Base-by-base conservation (phyloP, 163 green algal species). In the Smithsoniella earleae region DNA sequence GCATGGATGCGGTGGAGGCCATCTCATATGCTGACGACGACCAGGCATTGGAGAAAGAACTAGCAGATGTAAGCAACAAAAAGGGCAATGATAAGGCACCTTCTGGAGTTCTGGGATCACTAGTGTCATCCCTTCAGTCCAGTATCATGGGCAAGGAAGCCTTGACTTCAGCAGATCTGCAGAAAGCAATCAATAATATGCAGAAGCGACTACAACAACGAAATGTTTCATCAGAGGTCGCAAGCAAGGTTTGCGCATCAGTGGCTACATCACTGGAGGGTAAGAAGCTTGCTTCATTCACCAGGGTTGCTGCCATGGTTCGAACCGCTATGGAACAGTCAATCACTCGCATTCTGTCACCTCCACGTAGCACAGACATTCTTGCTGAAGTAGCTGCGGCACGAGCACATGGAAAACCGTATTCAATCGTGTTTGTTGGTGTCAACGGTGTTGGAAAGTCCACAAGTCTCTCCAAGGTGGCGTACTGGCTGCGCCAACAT, bases 381-480 rank as follows among this genome's bases (percentile, higher is more conserved):
- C 76, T 95, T 74, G 78, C 82, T 0, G 85, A 90, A 66, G 82
- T 90, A n/a, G 79, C 82, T 49, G 79, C 49, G 25, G 75, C 79
- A 10, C 84, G 84, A 69, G 74, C 77, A 20, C 79, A 81, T 13
- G 86, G 89, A 52, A 84, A 83, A 63, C 93, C 94, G 3, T 99
- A 99, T 79, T 86, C 89, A 13, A 95, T 99, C 27, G 88, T 97
- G 10, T 98, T 99, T 77, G 90, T 97, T 37, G 94, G 94, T 28
- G 94, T 98, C 30, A 99, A 99, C 78, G 94, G 94, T 28, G 94
- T 99, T 28, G 94, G 94, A 74, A 99, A 99, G 86, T 91, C 79
- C 46, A 99, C 94, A 66, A 99, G 97, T 82, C 87, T 99, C 45
- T 87, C 93, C 74, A 99, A 99, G 86, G 87, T 96, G 52, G 85